phyloP scores from a whole-genome alignment of 2,329 filamentous ascomycete genomes.

The Xylariaceae sp. region DNA sequence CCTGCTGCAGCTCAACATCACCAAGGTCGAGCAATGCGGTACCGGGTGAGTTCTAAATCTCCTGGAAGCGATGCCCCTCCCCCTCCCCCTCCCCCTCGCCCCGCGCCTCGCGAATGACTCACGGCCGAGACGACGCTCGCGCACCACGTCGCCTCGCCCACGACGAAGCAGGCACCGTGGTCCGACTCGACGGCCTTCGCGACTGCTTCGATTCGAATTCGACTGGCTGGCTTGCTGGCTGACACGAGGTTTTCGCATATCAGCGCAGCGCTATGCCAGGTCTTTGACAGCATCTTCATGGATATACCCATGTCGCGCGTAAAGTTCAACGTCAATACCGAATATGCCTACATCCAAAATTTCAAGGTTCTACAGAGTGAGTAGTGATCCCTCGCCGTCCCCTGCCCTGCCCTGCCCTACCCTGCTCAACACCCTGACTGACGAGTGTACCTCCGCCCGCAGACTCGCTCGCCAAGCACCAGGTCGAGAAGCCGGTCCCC shows the following conservation, averaged over 20 bases:
- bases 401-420: not conserved
- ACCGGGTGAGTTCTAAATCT: constrained; percentile 86
- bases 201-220: too few species aligned
- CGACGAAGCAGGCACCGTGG: too few species aligned
- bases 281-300: constrained; percentile 96
- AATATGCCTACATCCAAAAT: constrained; percentile 97
- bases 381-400: constrained; percentile 25
- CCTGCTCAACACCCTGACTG: too few species aligned
- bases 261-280: constrained; percentile 91
- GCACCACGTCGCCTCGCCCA: too few species aligned
- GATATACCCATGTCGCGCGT: constrained; percentile 93
- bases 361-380: constrained; percentile 96
- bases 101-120: too few species aligned
- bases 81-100: constrained; percentile 20
- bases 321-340: constrained; percentile 96
- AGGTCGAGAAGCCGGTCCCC: constrained; percentile 81
- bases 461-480: constrained; percentile 81
- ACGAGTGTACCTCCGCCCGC: constrained; percentile 8
- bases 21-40: constrained; percentile 97
- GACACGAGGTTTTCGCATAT: not conserved
- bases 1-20: constrained; percentile 95
- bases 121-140: too few species aligned
- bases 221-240: too few species aligned
- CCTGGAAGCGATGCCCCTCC: constrained; percentile 19
- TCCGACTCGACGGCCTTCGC: too few species aligned